Evolutionary conservation across 345 rosid species (phyloP).

Genomic region (Nasturtium officinale): DNA sequence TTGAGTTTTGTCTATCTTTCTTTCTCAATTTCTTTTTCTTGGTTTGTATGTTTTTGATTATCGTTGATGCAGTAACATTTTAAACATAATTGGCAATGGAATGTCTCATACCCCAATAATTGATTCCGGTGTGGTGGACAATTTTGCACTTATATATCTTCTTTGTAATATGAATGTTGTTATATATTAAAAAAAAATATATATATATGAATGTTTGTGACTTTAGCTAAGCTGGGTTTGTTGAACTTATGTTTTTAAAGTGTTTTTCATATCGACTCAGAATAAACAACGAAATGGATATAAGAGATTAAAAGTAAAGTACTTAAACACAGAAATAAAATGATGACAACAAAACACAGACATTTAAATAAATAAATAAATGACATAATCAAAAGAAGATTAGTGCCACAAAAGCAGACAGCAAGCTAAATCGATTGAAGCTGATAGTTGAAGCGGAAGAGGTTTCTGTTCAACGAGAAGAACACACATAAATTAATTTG

Average conservation of each 20-base stretch:
- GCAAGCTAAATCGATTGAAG: conserved; percentile 22
- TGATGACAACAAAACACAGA: not conserved
- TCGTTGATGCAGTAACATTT: not conserved
- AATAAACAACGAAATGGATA: not conserved
- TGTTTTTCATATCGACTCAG: not conserved
- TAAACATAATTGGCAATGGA: too few relatives aligned
- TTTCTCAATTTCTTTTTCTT: not conserved
- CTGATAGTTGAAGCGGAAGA: conserved; percentile 25
- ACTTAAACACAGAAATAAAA: not conserved
- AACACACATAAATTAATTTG: conserved; percentile 1
- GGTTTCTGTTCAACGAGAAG: conserved; percentile 18
- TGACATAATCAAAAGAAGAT: conserved; percentile 19
- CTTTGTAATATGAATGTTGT: not conserved
- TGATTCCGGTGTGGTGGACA: not conserved
- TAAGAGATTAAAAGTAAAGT: not conserved
- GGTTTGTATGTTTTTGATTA: not conserved
- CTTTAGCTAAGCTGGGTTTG: not conserved
- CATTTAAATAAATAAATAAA: not conserved
- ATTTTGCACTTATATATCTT: not conserved
- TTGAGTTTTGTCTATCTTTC: not conserved
- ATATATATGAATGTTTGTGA: not conserved
- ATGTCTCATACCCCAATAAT: not conserved
- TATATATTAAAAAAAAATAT: too few relatives aligned
- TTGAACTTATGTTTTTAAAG: not conserved
- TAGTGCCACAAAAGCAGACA: conserved; percentile 25